Evolutionary conservation across 2,329 filamentous ascomycete species (phyloP), one percentile per base, ranked within the genome.

Genomic region (Blastomyces emzantsi): DNA sequence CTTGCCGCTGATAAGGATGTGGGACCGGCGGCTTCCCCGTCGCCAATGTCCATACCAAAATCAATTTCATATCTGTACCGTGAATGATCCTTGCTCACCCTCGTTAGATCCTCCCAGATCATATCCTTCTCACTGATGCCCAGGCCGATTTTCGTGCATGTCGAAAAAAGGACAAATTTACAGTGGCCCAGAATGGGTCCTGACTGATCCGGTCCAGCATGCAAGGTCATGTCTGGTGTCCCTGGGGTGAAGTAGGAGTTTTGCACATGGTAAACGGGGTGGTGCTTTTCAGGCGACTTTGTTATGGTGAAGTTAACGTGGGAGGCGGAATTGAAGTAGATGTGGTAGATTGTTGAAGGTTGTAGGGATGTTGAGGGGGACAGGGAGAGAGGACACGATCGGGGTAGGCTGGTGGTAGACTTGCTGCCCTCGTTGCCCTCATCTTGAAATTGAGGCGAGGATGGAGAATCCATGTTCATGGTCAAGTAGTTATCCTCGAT

Each of bases 141-240:
- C 11, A 76, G 66, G 8, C 73, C 73, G 47, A 76, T 66, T 63
- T 73, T 73, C 22, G 68, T 65, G 62, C 72, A 69, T 19, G 69
- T 68, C 6, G 73, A 75, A 61, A 76, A 71, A 47, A 71, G 70
- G 13, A 69, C 62, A 62, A 73, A 76, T 55, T 76, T 74, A 64
- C 70, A 71, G 4, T 72, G 67, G 0, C 70, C 74, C 51, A 69
- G 68, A 22, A 73, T 62, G 13, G 72, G 70, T 3, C 66, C 72
- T 2, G 64, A 68, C 7, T 67, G 66, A 64, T 71, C 66, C 3
- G 65, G 33, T 15, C 74, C 71, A 0, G 66, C 61, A 65, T 77
- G 73, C 60, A 76, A 66, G 1, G 72, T 74, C 8, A 76, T 66
- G 22, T 75, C 73, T 22, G 73, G 70, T 60, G 73, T 75, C 22